Conservation (phyloP, 176 grass and related monocot genomes). For the barley (Hordeum vulgare) region DNA sequence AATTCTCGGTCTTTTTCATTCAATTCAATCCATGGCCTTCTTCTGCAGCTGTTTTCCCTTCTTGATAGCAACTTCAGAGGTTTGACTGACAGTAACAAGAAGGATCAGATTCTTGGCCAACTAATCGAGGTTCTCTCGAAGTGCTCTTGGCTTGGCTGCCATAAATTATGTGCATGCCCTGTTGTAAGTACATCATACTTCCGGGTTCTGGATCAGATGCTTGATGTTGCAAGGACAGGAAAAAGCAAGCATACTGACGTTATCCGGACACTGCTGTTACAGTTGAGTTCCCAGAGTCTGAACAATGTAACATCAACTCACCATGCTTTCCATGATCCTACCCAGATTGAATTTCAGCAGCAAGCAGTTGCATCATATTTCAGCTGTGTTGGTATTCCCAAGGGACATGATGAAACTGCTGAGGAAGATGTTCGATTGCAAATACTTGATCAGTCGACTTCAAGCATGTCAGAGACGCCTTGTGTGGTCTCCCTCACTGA, state of each 20-base stretch:
- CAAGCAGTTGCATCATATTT: conserved; percentile 90
- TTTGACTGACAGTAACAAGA: conserved; percentile 46
- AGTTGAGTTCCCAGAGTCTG: conserved; percentile 57
- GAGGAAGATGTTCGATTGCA: conserved; percentile 45
- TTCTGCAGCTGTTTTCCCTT: conserved; percentile 82
- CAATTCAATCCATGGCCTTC: conserved; percentile 84
- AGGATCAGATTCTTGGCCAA: conserved; percentile 76
- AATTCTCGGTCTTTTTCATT: conserved; percentile 44
- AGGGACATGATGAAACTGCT: conserved; percentile 34
- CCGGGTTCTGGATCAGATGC: conserved; percentile 65
- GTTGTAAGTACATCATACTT: conserved; percentile 72
- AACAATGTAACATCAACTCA: conserved; percentile 28
- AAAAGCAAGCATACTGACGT: conserved; percentile 40
- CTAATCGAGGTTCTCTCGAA: conserved; percentile 51
- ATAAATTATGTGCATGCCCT: conserved; percentile 56
- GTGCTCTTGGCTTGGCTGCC: conserved; percentile 76
- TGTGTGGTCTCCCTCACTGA: conserved; percentile 32
- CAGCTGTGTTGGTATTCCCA: conserved; percentile 52
- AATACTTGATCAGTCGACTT: conserved; percentile 36
- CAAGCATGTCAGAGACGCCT: conserved; percentile 19
- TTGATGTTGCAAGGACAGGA: conserved; percentile 54
- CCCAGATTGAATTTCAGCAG: conserved; percentile 59
- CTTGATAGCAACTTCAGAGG: conserved; percentile 70
- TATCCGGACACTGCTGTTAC: conserved; percentile 50
- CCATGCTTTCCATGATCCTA: conserved; percentile 73